These are phyloP conservation scores for Malus hybrid DNA, from an alignment of 331 rosid genomes.

Conservation along the genomic window DNA sequence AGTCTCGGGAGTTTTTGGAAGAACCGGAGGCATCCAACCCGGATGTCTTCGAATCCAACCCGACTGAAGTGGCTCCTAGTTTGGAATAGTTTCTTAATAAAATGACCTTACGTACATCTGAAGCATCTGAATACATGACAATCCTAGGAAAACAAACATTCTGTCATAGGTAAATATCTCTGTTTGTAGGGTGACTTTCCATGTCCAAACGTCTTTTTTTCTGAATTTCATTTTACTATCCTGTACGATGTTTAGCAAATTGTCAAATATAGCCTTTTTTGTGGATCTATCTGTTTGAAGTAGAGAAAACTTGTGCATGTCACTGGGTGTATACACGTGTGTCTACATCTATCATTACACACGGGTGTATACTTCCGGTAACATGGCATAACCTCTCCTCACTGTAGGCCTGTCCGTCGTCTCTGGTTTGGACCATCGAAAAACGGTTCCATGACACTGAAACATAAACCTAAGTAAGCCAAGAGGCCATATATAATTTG, in stretches of 20 bases:
- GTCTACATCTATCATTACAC: neutral
- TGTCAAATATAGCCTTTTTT: neutral
- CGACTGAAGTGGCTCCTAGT: slow-evolving; percentile 95
- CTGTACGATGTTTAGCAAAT: neutral
- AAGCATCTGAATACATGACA: neutral
- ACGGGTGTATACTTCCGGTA: neutral
- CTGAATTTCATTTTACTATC: neutral
- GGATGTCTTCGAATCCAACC: slow-evolving; percentile 88
- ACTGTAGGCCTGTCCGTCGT: no score
- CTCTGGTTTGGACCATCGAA: neutral
- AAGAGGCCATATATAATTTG: neutral
- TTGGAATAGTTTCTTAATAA: slow-evolving; percentile 46
- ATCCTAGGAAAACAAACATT: slow-evolving; percentile 19
- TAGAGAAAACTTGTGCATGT: neutral
- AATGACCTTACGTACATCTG: slow-evolving; percentile 1
- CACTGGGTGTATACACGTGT: neutral
- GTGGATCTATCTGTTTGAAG: neutral
- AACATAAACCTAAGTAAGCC: neutral
- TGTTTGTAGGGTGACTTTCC: slow-evolving; percentile 28
- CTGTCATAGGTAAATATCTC: slow-evolving; percentile 4
- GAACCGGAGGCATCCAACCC: slow-evolving; percentile 62
- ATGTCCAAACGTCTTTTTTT: neutral
- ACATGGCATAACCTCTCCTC: no score
- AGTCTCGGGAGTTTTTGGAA: slow-evolving; percentile 70
- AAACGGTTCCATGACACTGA: neutral